Conservation (phyloP, 1,139 yeast genomes). For the Candida freyschussii region DNA sequence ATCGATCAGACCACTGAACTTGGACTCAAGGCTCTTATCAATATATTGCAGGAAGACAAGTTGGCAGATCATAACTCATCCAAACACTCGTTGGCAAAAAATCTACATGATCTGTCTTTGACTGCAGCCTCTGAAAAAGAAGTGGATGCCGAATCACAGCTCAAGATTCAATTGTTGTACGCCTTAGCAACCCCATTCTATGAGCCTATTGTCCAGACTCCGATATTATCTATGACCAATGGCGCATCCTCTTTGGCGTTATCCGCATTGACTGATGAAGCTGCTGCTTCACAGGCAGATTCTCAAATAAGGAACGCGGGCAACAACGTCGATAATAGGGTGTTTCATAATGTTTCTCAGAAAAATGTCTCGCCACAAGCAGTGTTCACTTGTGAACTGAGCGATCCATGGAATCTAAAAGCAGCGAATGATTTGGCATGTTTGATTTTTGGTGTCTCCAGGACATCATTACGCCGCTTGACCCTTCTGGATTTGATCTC, state of each 20-base stretch:
- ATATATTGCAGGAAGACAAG: conserved; percentile 30
- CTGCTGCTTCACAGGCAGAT: conserved; percentile 25
- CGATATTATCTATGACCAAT: conserved; percentile 28
- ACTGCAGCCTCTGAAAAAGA: conserved; percentile 28
- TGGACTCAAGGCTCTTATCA: conserved; percentile 25
- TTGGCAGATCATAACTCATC: conserved; percentile 27
- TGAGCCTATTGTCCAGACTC: conserved; percentile 36
- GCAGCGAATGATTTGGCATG: conserved; percentile 91
- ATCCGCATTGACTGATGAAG: conserved; percentile 29
- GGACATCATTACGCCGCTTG: conserved; percentile 54
- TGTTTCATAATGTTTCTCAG: conserved; percentile 57
- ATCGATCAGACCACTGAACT: conserved; percentile 10
- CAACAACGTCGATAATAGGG: conserved; percentile 23
- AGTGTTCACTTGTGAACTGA: conserved; percentile 71
- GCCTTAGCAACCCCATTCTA: conserved; percentile 76
- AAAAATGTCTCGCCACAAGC: conserved; percentile 73
- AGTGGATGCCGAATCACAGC: conserved; percentile 34
- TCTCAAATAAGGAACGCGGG: conserved; percentile 7
- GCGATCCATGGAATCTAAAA: conserved; percentile 74
- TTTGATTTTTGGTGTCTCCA: conserved; percentile 77
- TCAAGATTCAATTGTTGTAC: conserved; percentile 52
- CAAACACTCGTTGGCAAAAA: conserved; percentile 41
- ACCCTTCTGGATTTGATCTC: conserved; percentile 75
- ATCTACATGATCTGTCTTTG: conserved; percentile 54
- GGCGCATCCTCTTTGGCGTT: conserved; percentile 40